phyloP scores from a whole-genome alignment of 306 rosid species.

The Crataegus laevigata region DNA sequence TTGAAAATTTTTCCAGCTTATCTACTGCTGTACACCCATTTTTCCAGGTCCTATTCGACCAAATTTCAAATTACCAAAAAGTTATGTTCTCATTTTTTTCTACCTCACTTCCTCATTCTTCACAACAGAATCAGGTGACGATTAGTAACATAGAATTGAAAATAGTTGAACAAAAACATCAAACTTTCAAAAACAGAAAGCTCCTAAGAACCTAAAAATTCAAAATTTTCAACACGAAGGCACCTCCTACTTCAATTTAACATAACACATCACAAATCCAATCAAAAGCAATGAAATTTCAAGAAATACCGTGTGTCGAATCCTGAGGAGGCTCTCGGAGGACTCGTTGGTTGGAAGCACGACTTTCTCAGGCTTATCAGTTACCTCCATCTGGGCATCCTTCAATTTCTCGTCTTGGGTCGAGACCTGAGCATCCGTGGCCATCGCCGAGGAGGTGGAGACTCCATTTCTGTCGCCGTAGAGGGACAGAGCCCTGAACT shows the following conservation, averaged over 20 bases:
- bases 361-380: constrained; percentile 21
- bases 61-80: not conserved
- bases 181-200: not conserved
- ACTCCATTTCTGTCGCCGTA: constrained; percentile 18
- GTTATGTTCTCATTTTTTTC: not conserved
- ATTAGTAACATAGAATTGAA: not conserved
- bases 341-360: constrained; percentile 83
- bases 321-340: constrained; percentile 66
- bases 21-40: not conserved
- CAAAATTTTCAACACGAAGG: not conserved
- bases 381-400: constrained; percentile 13
- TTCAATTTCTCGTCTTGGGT: constrained; percentile 15
- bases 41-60: not conserved
- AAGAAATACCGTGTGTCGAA: constrained; percentile 78
- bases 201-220: not conserved
- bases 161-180: not conserved
- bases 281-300: not conserved
- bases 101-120: not conserved
- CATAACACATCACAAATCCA: not conserved
- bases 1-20: not conserved
- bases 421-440: constrained; percentile 32
- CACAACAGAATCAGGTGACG: not conserved
- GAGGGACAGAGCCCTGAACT: constrained; percentile 7
- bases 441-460: constrained; percentile 31
- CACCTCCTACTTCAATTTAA: not conserved